Conservation (phyloP, 192 early-diverging fungal genomes). For the Coemansia sp. region DNA sequence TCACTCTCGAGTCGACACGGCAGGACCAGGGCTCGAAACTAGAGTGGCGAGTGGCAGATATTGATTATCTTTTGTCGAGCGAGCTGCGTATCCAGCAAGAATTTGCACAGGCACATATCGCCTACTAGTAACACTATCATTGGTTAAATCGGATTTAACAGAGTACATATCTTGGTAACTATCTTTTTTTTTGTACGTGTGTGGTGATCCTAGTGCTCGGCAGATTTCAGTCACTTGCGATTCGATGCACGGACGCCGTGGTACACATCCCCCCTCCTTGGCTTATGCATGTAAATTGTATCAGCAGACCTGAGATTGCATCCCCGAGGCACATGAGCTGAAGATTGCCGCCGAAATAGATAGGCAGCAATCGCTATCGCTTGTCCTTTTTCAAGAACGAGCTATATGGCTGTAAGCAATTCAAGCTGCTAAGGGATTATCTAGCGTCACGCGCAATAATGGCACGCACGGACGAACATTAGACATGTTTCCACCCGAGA, state of each 20-base stretch:
- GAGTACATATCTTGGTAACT: neutral
- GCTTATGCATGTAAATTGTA: neutral
- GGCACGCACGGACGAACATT: neutral
- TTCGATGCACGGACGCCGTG: conserved; percentile 4
- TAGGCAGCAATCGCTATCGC: neutral
- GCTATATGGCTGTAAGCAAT: neutral
- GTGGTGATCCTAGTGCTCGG: neutral
- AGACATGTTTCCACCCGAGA: neutral
- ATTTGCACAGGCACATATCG: conserved; percentile 23
- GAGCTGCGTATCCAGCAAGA: conserved; percentile 32
- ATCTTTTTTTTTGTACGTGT: neutral
- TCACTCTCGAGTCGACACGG: conserved; percentile 34
- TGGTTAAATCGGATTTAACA: neutral
- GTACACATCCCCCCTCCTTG: neutral
- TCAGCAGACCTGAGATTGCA: conserved; percentile 4
- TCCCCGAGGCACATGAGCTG: neutral
- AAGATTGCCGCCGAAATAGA: neutral
- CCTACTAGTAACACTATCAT: neutral
- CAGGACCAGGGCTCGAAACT: conserved; percentile 10
- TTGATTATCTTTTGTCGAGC: conserved; percentile 48
- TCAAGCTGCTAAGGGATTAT: neutral
- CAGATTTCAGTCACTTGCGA: neutral
- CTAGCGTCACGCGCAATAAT: neutral
- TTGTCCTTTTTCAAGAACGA: neutral
- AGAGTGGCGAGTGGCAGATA: conserved; percentile 44